Percentiles rank a stretch among this genome's conserved stretches.
Conservation (phyloP, 2,329 filamentous ascomycete species). For the Fusarium ramigenum region DNA sequence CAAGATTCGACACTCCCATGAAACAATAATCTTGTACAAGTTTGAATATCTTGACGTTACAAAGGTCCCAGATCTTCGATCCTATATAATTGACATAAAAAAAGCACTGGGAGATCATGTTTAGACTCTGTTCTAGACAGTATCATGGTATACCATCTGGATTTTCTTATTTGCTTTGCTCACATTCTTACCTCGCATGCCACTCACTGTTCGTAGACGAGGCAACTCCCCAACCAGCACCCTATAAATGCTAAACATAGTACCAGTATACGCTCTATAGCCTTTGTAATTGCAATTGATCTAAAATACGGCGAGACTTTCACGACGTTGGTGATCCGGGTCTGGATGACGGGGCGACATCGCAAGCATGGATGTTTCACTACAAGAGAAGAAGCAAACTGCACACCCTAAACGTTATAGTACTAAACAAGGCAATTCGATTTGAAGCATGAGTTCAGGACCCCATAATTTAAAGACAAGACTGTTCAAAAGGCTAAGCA, state of each 20-base stretch:
- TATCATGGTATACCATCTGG: neutral
- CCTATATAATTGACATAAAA: fast-evolving
- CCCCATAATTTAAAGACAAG: fast-evolving
- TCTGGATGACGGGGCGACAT: too few relatives aligned
- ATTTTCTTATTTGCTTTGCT: neutral
- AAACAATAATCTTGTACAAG: neutral
- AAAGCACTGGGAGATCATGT: fast-evolving
- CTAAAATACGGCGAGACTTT: fast-evolving
- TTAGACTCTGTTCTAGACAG: fast-evolving
- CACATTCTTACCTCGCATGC: neutral
- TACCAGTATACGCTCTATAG: fast-evolving
- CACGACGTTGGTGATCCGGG: too few relatives aligned
- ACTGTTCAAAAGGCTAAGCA: neutral
- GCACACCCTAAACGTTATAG: neutral
- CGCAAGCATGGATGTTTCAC: neutral
- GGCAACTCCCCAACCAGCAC: neutral
- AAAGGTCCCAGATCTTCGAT: neutral
- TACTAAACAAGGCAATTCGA: fast-evolving
- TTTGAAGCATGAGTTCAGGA: fast-evolving
- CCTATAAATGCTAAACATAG: neutral
- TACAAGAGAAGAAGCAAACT: neutral
- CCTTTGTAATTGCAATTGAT: fast-evolving
- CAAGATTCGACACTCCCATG: too few relatives aligned
- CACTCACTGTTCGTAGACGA: neutral
- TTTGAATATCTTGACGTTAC: neutral